Conservation (phyloP, 495 filamentous ascomycete genomes). For the Hypoxylon fragiforme region DNA sequence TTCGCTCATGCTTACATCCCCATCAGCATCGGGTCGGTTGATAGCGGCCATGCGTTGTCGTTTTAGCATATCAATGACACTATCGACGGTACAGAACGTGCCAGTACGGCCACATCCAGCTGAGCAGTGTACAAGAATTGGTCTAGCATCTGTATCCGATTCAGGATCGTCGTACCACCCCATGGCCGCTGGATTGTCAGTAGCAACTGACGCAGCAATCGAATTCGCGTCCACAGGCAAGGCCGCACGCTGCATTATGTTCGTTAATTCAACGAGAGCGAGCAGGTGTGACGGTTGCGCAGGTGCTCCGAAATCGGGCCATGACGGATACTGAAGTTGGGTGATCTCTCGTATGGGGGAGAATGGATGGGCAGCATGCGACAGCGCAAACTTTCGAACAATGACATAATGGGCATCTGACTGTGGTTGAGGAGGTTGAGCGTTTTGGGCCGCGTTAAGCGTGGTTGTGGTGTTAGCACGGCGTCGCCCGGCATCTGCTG, state of each 20-base stretch:
- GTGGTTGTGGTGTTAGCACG: constrained; percentile 35
- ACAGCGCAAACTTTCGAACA: constrained; percentile 83
- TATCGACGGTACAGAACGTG: constrained; percentile 95
- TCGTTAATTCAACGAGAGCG: constrained; percentile 82
- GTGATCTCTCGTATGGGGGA: constrained; percentile 89
- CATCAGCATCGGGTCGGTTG: constrained; percentile 44
- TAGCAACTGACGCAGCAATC: constrained; percentile 28
- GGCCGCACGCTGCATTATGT: constrained; percentile 58
- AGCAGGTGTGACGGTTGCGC: constrained; percentile 86
- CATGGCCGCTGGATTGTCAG: constrained; percentile 40
- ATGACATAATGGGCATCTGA: constrained; percentile 73
- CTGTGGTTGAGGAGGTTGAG: constrained; percentile 23
- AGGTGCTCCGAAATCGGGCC: constrained; percentile 95
- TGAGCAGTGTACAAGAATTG: constrained; percentile 91
- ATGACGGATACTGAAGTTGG: constrained; percentile 89
- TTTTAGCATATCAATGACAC: constrained; percentile 90
- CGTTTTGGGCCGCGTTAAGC: constrained; percentile 18
- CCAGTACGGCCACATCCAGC: constrained; percentile 95
- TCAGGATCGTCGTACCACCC: constrained; percentile 58
- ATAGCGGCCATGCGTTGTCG: constrained; percentile 59
- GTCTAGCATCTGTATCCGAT: constrained; percentile 54
- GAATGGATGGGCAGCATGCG: constrained; percentile 77
- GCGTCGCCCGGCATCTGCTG: constrained; percentile 33
- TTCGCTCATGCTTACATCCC: constrained; percentile 47
- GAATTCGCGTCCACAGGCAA: constrained; percentile 42